These are phyloP conservation scores for Oryza nivara DNA, from an alignment of 176 grass and related monocot genomes.

Conservation along the genomic window DNA sequence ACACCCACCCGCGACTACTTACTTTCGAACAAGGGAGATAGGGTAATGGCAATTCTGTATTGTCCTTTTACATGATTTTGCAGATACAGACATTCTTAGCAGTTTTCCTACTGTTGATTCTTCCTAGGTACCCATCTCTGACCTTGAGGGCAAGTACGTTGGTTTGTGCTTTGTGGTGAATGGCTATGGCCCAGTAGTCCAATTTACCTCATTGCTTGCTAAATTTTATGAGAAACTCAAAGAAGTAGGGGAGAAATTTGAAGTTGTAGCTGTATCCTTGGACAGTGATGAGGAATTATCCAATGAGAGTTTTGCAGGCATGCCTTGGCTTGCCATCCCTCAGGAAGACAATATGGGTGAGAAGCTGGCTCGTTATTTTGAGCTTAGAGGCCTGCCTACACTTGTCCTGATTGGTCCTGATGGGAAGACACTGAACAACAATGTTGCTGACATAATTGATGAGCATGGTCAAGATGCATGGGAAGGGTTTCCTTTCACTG, in stretches of 20 bases:
- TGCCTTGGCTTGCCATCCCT: constrained; percentile 86
- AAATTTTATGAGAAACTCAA: constrained; percentile 75
- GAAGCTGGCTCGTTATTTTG: constrained; percentile 77
- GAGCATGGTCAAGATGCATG: constrained; percentile 72
- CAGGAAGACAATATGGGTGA: constrained; percentile 62
- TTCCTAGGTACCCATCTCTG: constrained; percentile 67
- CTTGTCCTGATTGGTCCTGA: constrained; percentile 81
- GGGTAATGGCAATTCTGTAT: constrained; percentile 51
- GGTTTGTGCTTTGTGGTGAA: constrained; percentile 64
- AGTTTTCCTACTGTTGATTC: not conserved
- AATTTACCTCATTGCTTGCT: constrained; percentile 63
- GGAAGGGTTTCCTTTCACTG: constrained; percentile 76
- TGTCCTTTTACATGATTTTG: not conserved
- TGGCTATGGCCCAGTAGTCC: constrained; percentile 33
- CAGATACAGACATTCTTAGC: constrained; percentile 18
- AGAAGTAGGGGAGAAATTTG: constrained; percentile 76
- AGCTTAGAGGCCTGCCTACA: constrained; percentile 58
- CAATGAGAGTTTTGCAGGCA: constrained; percentile 51
- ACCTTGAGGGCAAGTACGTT: constrained; percentile 75
- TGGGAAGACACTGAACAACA: constrained; percentile 73
- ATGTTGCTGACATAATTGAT: constrained; percentile 66
- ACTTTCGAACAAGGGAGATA: constrained; percentile 62
- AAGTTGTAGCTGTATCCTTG: constrained; percentile 68
- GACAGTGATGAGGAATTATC: constrained; percentile 54
- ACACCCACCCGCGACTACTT: constrained; percentile 59